These are phyloP conservation scores for Pseudocercospora fuligena DNA, from an alignment of 2,329 filamentous ascomycete genomes.

Conservation along the genomic window DNA sequence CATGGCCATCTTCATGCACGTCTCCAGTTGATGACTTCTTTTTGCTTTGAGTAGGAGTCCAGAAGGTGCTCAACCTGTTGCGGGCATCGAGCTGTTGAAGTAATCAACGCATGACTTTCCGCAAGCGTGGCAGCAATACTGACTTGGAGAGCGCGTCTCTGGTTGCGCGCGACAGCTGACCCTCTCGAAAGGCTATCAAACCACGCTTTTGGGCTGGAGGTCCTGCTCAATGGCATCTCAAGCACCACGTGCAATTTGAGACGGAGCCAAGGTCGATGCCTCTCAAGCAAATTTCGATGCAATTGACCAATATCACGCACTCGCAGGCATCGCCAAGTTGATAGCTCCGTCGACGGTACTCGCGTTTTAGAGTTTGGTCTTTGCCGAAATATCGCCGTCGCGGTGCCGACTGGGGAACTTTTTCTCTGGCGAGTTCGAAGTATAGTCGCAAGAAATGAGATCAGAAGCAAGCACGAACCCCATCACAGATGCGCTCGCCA, in stretches of 20 bases:
- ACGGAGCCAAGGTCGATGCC: neutral
- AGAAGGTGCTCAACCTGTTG: constrained; percentile 72
- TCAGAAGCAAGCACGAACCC: neutral
- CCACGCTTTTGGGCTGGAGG: neutral
- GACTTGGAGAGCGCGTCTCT: constrained; percentile 23
- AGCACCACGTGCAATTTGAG: neutral
- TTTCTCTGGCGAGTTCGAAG: neutral
- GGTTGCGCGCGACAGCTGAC: neutral
- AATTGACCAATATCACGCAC: neutral
- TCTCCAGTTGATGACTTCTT: constrained; percentile 54
- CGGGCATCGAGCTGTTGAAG: constrained; percentile 58
- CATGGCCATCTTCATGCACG: constrained; percentile 41
- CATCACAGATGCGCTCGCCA: constrained; percentile 20
- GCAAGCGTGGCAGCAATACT: constrained; percentile 1
- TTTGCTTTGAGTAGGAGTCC: constrained; percentile 66
- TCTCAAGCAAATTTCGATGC: neutral
- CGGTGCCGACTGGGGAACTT: neutral
- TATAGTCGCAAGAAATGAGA: neutral
- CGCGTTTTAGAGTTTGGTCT: neutral
- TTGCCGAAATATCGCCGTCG: neutral
- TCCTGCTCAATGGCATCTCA: neutral
- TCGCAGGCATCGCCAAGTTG: no score
- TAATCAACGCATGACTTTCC: neutral
- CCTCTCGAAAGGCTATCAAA: no score
- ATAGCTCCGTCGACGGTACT: no score